Conservation (phyloP, 805 yeast species). For the Lipomyces sp. region DNA sequence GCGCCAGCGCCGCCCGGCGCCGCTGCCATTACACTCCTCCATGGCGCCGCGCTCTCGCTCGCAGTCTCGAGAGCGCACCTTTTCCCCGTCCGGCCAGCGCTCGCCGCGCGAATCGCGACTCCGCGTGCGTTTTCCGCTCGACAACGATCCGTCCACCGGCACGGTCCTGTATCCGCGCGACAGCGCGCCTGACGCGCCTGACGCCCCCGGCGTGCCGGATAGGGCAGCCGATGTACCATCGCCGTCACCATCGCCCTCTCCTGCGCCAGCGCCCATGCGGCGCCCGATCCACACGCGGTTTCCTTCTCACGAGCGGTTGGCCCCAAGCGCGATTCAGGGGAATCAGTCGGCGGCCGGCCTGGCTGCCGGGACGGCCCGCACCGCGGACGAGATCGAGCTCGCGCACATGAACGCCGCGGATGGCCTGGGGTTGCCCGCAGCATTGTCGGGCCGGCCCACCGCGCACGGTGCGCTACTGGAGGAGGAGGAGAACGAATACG, state of each 20-base stretch:
- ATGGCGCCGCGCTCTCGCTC: constrained; percentile 26
- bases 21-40: constrained; percentile 23
- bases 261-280: not conserved
- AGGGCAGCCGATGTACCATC: not conserved
- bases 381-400: not conserved
- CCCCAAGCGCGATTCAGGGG: not conserved
- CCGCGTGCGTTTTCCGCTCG: constrained; percentile 34
- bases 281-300: not conserved
- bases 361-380: not conserved
- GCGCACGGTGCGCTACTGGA: constrained; percentile 4
- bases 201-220: not conserved
- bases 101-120: constrained; percentile 18
- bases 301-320: not conserved
- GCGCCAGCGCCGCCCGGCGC: constrained; percentile 20
- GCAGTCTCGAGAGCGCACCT: constrained; percentile 20
- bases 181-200: not conserved
- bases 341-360: not conserved
- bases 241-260: not conserved
- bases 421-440: too few relatives aligned
- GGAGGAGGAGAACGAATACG: constrained; percentile 17
- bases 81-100: constrained; percentile 19
- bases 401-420: too few relatives aligned
- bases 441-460: too few relatives aligned
- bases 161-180: constrained; percentile 30
- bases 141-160: constrained; percentile 31